Base-by-base conservation (phyloP, 2,329 filamentous ascomycete genomes). In the Grosmannia huntii region DNA sequence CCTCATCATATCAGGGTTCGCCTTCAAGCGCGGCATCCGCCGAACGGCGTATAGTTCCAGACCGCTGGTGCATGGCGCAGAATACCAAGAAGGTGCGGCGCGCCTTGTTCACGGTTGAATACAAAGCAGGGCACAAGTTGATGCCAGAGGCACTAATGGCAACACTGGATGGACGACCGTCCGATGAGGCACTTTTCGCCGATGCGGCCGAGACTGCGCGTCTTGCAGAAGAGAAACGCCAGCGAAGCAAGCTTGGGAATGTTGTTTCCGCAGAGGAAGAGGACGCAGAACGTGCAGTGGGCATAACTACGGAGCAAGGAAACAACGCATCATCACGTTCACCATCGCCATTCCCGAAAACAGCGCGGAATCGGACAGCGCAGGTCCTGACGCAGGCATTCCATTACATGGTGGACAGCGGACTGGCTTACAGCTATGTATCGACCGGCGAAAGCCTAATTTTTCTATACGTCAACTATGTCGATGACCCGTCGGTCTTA, bases 51-150 rank as follows among this genome's bases (percentile, higher is more conserved):
- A 51, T 6, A n/a, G 55, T 56, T 19, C 46, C 55, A 6, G 55
- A 56, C 46, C 46, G 55, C 46, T 56, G 55, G 55, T 52, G 48
- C 16, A 41, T 57, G n/a, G 48, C 23, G 4, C 48, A 57, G 33
- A 44, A 52, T n/a, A 19, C 31, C 6, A 31, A 36, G 12, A 27
- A 52, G 21, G 46, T 44, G 10, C 48, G 55, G 14, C 33, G 55
- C 14, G 4, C 55, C 21, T 21, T 57, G 28, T 52, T 57, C 48
- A 57, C 31, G 5, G 21, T 52, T 23, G 55, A 57, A 33, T 52
- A 52, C 48, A 51, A 44, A 21, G 55, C 55, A 11, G 55, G 31
- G 12, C 55, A 57, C 55, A 57, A 57, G 31, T 33, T 11, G 14
- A 28, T 28, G 33, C 55, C 31, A 5, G 33, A 52, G 28, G 28